A percentile compares a stretch with the other conserved stretches of the same genome.
Conservation (phyloP, 108 stramenopile species). For the Mediolabrus comicus region DNA sequence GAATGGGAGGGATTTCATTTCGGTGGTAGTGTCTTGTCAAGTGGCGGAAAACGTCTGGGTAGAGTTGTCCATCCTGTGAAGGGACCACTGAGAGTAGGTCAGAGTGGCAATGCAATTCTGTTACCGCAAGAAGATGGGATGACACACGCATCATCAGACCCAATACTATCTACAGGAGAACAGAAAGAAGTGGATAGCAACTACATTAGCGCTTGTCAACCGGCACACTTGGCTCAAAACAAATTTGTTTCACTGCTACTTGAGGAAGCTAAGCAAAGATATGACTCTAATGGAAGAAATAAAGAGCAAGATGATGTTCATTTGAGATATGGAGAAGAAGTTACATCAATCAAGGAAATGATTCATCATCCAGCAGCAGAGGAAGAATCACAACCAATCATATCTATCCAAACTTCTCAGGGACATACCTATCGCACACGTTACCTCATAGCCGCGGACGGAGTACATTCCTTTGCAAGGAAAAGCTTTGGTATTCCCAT, state of each 20-base stretch:
- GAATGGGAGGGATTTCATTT: constrained; percentile 78
- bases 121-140: constrained; percentile 1
- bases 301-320: not conserved
- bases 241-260: constrained; percentile 57
- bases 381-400: not conserved
- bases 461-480: constrained; percentile 73
- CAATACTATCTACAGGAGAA: constrained; percentile 10
- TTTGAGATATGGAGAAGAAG: constrained; percentile 19
- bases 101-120: constrained; percentile 60
- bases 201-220: constrained; percentile 22
- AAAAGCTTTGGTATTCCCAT: constrained; percentile 45
- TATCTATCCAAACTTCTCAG: constrained; percentile 24
- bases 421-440: constrained; percentile 20
- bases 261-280: constrained; percentile 35
- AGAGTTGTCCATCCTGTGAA: constrained; percentile 74
- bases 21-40: constrained; percentile 52
- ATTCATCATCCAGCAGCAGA: not conserved
- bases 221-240: constrained; percentile 67
- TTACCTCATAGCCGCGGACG: constrained; percentile 86
- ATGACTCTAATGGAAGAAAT: not conserved
- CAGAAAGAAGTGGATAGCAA: constrained; percentile 1
- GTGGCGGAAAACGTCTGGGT: constrained; percentile 44
- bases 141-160: not conserved
- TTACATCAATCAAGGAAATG: constrained; percentile 7
- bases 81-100: constrained; percentile 37